Evolutionary conservation across 306 rosid species (phyloP).

Genomic region (Vicia villosa): DNA sequence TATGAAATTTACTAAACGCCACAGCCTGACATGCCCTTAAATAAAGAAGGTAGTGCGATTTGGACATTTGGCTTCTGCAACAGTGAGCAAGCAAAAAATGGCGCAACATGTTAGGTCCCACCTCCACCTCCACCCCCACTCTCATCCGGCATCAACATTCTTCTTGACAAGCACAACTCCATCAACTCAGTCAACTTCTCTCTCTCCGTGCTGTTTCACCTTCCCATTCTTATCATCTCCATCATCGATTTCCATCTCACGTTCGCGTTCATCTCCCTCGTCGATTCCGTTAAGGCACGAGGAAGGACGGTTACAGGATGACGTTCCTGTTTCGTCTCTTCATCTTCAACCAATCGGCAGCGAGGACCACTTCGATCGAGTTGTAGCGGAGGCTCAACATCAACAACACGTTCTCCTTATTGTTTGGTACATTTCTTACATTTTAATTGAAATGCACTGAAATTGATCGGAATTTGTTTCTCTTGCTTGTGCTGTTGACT

Average conservation of each 20-base stretch:
- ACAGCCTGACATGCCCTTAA: no score
- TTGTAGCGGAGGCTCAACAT: constrained; percentile 10
- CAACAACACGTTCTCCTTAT: neutral
- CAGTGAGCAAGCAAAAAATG: neutral
- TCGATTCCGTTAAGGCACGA: constrained; percentile 15
- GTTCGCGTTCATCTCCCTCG: neutral
- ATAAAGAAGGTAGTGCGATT: neutral
- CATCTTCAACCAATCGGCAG: constrained; percentile 16
- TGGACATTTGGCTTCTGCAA: neutral
- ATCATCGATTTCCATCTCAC: constrained; percentile 17
- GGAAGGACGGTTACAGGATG: neutral
- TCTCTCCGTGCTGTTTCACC: neutral
- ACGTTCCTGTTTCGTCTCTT: neutral
- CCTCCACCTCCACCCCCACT: neutral
- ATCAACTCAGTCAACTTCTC: neutral
- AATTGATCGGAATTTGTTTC: no score
- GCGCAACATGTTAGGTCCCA: neutral
- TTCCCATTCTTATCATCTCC: no score
- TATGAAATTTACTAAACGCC: no score
- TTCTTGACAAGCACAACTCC: neutral
- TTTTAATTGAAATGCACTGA: no score
- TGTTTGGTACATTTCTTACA: constrained; percentile 38
- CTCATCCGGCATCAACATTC: neutral
- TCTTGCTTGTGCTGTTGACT: no score
- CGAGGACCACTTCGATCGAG: constrained; percentile 27